phyloP scores from a whole-genome alignment of 164 flowering plant species.

The Hamamelis virginiana region DNA sequence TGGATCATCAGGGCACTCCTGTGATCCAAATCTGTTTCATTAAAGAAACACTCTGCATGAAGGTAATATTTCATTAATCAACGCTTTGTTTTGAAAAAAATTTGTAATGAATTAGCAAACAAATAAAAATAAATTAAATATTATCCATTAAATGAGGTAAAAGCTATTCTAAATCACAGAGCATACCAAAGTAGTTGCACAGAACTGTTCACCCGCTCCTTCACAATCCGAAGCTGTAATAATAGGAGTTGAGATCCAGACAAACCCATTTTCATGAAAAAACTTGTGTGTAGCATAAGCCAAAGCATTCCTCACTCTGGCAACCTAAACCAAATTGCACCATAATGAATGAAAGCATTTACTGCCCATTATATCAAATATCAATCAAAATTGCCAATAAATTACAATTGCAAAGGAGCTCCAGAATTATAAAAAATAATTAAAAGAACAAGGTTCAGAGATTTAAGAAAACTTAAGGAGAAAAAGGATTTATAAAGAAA shows the following conservation, averaged over 20 bases:
- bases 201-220: slow-evolving; percentile 99
- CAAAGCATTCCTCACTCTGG: slow-evolving; percentile 94
- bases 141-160: not conserved
- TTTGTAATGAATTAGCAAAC: not conserved
- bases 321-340: slow-evolving; percentile 55
- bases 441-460: too few species aligned
- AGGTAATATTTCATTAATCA: not conserved
- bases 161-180: not conserved
- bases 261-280: slow-evolving; percentile 94
- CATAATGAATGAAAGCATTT: slow-evolving; percentile 13
- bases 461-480: too few species aligned
- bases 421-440: not conserved
- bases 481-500: too few species aligned
- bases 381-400: not conserved
- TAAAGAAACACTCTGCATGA: not conserved
- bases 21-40: not conserved
- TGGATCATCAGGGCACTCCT: not conserved
- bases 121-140: not conserved
- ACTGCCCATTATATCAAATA: not conserved
- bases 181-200: slow-evolving; percentile 94
- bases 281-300: slow-evolving; percentile 93
- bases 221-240: slow-evolving; percentile 99
- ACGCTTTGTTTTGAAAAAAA: not conserved
- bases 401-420: not conserved
- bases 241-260: slow-evolving; percentile 95